Evolutionary conservation across 176 grass and related monocot species (phyloP).

Genomic region (Dendrocalamus sinicus): DNA sequence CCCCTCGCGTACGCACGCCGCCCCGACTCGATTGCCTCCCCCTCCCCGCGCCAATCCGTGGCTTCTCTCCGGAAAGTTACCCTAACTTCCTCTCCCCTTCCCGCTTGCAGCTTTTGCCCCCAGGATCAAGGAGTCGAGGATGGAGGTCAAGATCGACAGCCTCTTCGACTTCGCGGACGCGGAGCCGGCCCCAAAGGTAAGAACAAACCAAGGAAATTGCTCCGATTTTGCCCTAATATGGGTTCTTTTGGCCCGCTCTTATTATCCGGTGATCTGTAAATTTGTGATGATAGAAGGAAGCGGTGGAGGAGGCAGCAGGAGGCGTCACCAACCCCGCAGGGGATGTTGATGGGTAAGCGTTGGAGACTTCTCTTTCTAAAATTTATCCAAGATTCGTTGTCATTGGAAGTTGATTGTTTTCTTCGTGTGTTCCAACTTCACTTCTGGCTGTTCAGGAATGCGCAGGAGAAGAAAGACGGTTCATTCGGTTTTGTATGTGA

Average conservation of each 20-base stretch:
- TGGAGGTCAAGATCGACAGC: constrained; percentile 54
- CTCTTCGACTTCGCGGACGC: constrained; percentile 67
- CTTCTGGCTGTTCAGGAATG: not conserved
- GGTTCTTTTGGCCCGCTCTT: not conserved
- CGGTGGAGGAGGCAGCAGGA: constrained; percentile 26
- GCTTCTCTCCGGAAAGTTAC: not conserved
- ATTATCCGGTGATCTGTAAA: not conserved
- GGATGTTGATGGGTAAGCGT: constrained; percentile 29
- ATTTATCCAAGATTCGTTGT: not conserved
- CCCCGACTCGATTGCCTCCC: not conserved
- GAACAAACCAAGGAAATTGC: not conserved
- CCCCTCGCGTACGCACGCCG: constrained; percentile 71
- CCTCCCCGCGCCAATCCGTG: not conserved
- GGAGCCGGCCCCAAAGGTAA: constrained; percentile 60
- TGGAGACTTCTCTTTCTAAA: not conserved
- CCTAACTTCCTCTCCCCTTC: not conserved
- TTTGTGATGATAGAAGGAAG: constrained; percentile 37
- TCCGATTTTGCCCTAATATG: not conserved
- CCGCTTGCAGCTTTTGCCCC: constrained; percentile 64
- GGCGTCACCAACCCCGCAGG: not conserved
- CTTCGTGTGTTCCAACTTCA: not conserved
- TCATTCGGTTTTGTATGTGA: constrained; percentile 50
- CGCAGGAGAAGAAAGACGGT: constrained; percentile 27
- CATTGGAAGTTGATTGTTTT: not conserved
- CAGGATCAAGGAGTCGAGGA: constrained; percentile 71